These are phyloP conservation scores for Diaporthe sp. DNA, from an alignment of 2,329 filamentous ascomycete genomes.

Conservation along the genomic window DNA sequence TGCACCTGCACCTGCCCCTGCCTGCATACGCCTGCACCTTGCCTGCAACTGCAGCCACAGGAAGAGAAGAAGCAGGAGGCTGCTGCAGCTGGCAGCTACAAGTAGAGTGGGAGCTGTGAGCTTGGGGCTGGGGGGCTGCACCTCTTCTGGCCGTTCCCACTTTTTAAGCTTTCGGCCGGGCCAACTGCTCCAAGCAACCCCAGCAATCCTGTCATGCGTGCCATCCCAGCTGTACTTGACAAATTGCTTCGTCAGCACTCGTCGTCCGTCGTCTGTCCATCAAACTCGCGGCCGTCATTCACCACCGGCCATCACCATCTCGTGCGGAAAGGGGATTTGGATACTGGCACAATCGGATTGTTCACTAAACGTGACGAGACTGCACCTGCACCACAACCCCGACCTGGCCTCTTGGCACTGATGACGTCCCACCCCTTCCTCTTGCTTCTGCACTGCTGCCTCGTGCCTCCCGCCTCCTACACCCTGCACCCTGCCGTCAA, in stretches of 20 bases:
- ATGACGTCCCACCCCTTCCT: slow-evolving; percentile 13
- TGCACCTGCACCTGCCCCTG: slow-evolving; percentile 1
- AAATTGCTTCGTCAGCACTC: slow-evolving; percentile 25
- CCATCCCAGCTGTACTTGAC: slow-evolving; percentile 1
- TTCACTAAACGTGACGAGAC: neutral
- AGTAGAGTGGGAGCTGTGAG: too few species aligned
- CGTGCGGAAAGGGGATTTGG: neutral
- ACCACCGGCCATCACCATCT: neutral
- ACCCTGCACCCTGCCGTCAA: neutral
- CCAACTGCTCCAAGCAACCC: slow-evolving; percentile 5
- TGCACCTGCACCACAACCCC: neutral
- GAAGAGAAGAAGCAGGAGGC: neutral
- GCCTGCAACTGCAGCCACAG: slow-evolving; percentile 11
- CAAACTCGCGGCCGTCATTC: neutral
- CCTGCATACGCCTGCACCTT: neutral
- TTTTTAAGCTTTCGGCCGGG: slow-evolving; percentile 35
- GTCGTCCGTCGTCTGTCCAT: neutral
- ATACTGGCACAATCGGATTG: neutral
- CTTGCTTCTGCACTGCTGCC: neutral
- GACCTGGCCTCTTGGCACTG: neutral
- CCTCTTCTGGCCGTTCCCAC: slow-evolving; percentile 17
- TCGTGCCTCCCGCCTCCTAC: neutral
- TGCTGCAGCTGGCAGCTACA: slow-evolving; percentile 5
- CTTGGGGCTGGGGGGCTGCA: neutral
- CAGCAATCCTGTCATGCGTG: slow-evolving; percentile 25